These are phyloP conservation scores for Hyaloscypha variabilis DNA, from an alignment of 495 filamentous ascomycete species.

Conservation along the genomic window DNA sequence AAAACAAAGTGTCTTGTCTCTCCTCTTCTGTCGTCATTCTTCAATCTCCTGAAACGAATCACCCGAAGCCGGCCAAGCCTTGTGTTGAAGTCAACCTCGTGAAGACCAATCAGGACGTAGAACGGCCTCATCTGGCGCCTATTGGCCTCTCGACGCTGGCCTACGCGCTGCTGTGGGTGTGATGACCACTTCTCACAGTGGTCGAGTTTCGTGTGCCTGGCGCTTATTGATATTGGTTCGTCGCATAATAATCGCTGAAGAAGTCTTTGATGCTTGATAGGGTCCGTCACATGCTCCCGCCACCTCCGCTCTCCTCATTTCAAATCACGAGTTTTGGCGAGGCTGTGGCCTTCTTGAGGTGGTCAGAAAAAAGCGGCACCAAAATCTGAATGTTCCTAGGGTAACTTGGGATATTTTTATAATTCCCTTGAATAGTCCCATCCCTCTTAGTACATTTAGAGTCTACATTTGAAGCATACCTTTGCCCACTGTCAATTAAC, in stretches of 20 bases:
- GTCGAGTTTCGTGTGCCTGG: slow-evolving; percentile 30
- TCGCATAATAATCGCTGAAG: background rate
- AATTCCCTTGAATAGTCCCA: too few species aligned
- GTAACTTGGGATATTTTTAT: too few species aligned
- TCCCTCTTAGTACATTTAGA: too few species aligned
- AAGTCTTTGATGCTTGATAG: background rate
- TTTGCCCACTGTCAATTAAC: too few species aligned
- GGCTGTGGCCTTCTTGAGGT: slow-evolving; percentile 35
- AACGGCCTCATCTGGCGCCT: slow-evolving; percentile 26
- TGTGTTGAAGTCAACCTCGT: background rate
- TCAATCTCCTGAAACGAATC: slow-evolving; percentile 13
- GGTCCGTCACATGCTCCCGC: background rate
- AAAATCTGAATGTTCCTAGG: too few species aligned
- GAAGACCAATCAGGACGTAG: slow-evolving; percentile 14
- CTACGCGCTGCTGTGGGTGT: slow-evolving; percentile 28
- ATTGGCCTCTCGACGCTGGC: background rate
- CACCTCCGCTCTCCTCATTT: slow-evolving; percentile 7
- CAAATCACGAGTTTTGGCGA: slow-evolving; percentile 9
- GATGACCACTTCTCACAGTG: slow-evolving; percentile 15
- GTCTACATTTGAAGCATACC: too few species aligned
- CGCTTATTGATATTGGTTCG: slow-evolving; percentile 20
- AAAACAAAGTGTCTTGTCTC: background rate
- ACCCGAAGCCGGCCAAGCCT: background rate
- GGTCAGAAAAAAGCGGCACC: too few species aligned
- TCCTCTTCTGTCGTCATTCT: slow-evolving; percentile 13